Evolutionary conservation across 495 filamentous ascomycete species (phyloP).

Genomic region (Letharia columbiana): DNA sequence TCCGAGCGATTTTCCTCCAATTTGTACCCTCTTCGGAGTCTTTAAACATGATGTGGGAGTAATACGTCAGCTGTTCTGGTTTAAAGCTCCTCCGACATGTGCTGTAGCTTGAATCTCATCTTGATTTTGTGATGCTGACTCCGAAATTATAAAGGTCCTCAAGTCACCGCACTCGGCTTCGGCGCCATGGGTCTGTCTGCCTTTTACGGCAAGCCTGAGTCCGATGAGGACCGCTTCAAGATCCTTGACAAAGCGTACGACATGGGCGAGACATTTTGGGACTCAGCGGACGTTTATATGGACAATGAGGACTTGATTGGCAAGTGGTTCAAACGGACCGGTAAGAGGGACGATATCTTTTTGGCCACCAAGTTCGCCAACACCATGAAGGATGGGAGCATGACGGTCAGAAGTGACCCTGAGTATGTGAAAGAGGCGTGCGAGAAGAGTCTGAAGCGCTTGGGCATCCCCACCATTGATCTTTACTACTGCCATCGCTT

Average conservation of each 20-base stretch:
- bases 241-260: constrained; percentile 43
- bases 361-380: constrained; percentile 47
- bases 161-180: constrained; percentile 45
- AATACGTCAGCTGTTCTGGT: background rate
- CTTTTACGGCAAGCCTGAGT: constrained; percentile 36
- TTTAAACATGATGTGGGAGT: background rate
- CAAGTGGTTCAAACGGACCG: constrained; percentile 43
- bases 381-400: constrained; percentile 24
- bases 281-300: constrained; percentile 45
- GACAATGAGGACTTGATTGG: constrained; percentile 33
- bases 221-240: constrained; percentile 34
- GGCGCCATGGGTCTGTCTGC: constrained; percentile 48
- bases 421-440: constrained; percentile 41
- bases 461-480: constrained; percentile 32
- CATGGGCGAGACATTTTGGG: constrained; percentile 52
- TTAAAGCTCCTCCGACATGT: background rate
- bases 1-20: no score
- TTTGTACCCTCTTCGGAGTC: background rate
- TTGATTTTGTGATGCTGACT: background rate
- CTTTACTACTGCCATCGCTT: constrained; percentile 30
- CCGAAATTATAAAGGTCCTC: constrained; percentile 39
- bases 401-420: constrained; percentile 32
- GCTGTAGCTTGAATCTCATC: background rate
- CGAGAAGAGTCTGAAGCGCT: constrained; percentile 34
- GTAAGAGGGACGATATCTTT: constrained; percentile 47